A percentile compares a stretch with the other conserved stretches of the same genome.
Evolutionary conservation across 2,329 filamentous ascomycete species (phyloP).

Genomic region (Conoideocrella luteorostrata): DNA sequence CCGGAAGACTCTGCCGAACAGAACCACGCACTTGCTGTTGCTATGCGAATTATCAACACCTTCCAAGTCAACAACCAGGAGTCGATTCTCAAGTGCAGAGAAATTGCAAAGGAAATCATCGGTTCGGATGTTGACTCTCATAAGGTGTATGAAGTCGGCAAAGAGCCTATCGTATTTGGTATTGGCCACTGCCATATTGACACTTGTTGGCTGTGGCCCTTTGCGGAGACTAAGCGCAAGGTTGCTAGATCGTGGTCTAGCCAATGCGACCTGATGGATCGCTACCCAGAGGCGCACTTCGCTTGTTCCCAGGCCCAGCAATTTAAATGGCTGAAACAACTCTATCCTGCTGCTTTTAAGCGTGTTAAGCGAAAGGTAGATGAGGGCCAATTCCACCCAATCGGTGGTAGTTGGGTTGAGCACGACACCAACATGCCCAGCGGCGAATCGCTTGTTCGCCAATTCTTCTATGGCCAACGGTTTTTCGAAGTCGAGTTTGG

Average conservation of each 20-base stretch:
- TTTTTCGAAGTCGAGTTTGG: constrained; percentile 95
- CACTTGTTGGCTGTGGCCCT: constrained; percentile 98
- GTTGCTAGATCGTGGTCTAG: constrained; percentile 94
- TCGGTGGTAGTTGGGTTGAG: constrained; percentile 97
- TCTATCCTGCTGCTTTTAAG: constrained; percentile 84
- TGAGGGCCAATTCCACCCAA: constrained; percentile 85
- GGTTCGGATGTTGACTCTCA: constrained; percentile 75
- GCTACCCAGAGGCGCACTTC: constrained; percentile 91
- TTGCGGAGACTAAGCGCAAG: constrained; percentile 95
- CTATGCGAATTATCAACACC: constrained; percentile 81
- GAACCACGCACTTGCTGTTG: constrained; percentile 76
- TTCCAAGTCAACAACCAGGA: constrained; percentile 77
- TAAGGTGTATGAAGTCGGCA: constrained; percentile 73
- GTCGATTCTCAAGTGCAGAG: constrained; percentile 70
- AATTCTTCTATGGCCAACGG: constrained; percentile 92
- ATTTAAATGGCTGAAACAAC: constrained; percentile 91
- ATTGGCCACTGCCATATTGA: constrained; percentile 98
- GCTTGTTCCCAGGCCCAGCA: constrained; percentile 92
- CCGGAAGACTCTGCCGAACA: constrained; percentile 82
- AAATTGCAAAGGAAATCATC: constrained; percentile 77
- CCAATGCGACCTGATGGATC: constrained; percentile 90
- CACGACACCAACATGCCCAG: constrained; percentile 97
- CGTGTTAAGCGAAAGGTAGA: constrained; percentile 88
- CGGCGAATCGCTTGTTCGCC: constrained; percentile 86
- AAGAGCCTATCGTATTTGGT: constrained; percentile 71